Evolutionary conservation across 2,329 filamentous ascomycete species (phyloP), one percentile per base, ranked within the genome.

Genomic region (Helotiales sp.): DNA sequence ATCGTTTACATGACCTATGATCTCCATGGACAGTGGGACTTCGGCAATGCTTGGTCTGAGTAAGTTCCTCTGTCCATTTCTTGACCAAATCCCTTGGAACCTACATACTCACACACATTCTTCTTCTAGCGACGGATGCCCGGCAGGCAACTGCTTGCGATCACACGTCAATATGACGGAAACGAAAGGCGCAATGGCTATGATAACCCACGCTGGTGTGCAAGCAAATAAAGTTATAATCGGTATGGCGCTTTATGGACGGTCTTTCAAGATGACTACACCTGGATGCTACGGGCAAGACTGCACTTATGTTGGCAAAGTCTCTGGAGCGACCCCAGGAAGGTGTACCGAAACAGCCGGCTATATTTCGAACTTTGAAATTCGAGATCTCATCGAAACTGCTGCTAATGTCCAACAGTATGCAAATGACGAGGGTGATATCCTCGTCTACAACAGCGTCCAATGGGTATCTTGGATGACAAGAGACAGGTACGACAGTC

Each of bases 1-100:
- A 69, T 75, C 32, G 66, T 75, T 15, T 74, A 61, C 15, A 72
- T 72, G 71, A 72, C 71, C 1, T 72, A 72, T 47, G 69, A 78
- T 73, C 34, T 82, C 52, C 78, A 82, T 64, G 80, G 80, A 2
- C 79, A 82, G 62, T 82, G 79, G 79, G 79, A 81, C 64, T 75
- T 73, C 26, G 65, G 63, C 5, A 82, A 80, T 65, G 57, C 69
- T 1, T 77, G 63, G n/a, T n/a, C n/a, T n/a, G n/a, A n/a, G n/a
- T n/a, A n/a, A n/a, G n/a, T n/a, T n/a, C n/a, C n/a, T n/a, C n/a
- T n/a, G n/a, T n/a, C n/a, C n/a, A n/a, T n/a, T n/a, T n/a, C n/a
- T n/a, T n/a, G n/a, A n/a, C n/a, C n/a, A n/a, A n/a, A n/a, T n/a
- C n/a, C n/a, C n/a, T n/a, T n/a, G n/a, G n/a, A n/a, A n/a, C n/a